Conservation (phyloP, 1,139 yeast species). For the Kodamaea suecica region DNA sequence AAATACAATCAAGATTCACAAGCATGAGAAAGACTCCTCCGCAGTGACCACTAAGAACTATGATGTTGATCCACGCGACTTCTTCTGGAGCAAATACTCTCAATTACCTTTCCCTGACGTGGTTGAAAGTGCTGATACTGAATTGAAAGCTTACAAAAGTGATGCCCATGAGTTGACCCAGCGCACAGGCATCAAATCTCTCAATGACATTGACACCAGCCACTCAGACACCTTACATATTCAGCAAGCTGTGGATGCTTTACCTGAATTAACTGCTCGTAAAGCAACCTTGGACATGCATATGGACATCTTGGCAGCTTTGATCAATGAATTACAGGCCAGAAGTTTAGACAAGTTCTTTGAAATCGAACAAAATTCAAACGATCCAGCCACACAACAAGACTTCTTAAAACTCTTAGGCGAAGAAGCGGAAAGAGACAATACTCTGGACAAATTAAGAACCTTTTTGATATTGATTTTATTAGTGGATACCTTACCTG, state of each 20-base stretch:
- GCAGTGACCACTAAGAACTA: conserved; percentile 49
- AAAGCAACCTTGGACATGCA: conserved; percentile 91
- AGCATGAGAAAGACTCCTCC: conserved; percentile 37
- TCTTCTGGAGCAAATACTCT: conserved; percentile 84
- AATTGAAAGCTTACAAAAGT: conserved; percentile 72
- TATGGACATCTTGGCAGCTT: conserved; percentile 88
- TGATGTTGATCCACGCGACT: conserved; percentile 90
- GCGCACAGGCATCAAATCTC: conserved; percentile 67
- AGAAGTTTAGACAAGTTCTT: conserved; percentile 86
- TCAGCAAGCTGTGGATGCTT: conserved; percentile 84
- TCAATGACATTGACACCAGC: conserved; percentile 71
- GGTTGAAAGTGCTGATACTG: conserved; percentile 90
- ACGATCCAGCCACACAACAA: conserved; percentile 57
- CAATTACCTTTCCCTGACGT: conserved; percentile 96
- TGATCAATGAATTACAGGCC: conserved; percentile 78
- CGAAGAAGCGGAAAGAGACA: conserved; percentile 49
- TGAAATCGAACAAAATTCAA: conserved; percentile 82
- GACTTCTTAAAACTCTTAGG: conserved; percentile 58
- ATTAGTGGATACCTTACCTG: conserved; percentile 55
- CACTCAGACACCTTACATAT: conserved; percentile 70
- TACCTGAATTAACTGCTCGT: conserved; percentile 88
- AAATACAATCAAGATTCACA: conserved; percentile 57
- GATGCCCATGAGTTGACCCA: conserved; percentile 86
- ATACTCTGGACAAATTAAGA: conserved; percentile 77
- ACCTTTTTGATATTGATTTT: conserved; percentile 74